phyloP scores from a whole-genome alignment of 257 asterid species.

The Leptodermis oblonga region DNA sequence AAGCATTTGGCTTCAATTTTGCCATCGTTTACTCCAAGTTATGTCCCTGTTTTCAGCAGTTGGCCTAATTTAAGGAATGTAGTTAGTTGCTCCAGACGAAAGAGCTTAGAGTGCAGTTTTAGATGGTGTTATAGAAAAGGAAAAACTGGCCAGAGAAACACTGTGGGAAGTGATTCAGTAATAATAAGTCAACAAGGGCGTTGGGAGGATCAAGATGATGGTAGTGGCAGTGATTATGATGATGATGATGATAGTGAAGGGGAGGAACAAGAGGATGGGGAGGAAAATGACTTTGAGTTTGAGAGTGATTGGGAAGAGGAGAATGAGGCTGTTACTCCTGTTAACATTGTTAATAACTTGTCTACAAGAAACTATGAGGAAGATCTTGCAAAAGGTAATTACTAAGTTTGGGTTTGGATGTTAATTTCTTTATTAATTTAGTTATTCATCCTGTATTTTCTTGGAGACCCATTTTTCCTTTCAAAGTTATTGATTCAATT shows the following conservation, averaged over 20 bases:
- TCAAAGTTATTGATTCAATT: not conserved
- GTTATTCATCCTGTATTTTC: not conserved
- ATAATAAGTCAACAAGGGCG: not conserved
- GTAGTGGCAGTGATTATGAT: constrained; percentile 57
- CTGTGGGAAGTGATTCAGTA: not conserved
- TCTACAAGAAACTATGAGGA: constrained; percentile 46
- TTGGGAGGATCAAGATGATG: constrained; percentile 83
- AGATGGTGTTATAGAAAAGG: not conserved
- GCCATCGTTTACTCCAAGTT: not conserved
- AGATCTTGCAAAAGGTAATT: constrained; percentile 51
- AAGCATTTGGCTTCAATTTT: not conserved
- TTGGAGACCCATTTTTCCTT: not conserved
- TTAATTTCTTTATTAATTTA: not conserved
- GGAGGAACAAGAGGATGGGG: constrained; percentile 39
- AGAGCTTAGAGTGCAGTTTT: not conserved
- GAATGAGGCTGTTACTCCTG: constrained; percentile 22
- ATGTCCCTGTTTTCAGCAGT: not conserved
- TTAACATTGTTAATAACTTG: constrained; percentile 23
- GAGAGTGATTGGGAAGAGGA: constrained; percentile 69
- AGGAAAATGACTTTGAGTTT: constrained; percentile 59
- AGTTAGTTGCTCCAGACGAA: constrained; percentile 6
- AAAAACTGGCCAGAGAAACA: not conserved
- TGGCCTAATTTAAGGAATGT: not conserved
- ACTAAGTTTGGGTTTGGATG: not conserved
- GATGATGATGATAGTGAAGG: constrained; percentile 43